A percentile compares a stretch with the other conserved stretches of the same genome.
Conservation (phyloP, 192 early-diverging fungal species). For the Backusella macrospora region DNA sequence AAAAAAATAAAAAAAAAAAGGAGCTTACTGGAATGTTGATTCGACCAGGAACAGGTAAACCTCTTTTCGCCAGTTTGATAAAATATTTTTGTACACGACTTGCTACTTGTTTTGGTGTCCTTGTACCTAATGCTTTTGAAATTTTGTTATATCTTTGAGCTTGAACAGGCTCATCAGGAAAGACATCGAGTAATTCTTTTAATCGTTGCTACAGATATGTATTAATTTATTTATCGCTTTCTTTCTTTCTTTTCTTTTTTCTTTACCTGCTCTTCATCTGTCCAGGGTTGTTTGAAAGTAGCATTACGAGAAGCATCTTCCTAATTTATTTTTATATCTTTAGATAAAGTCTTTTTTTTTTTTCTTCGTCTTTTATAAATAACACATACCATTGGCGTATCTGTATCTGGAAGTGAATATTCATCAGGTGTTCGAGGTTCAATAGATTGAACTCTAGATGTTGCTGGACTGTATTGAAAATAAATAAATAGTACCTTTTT, state of each 20-base stretch:
- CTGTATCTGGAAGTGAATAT: not conserved
- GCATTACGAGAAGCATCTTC: constrained; percentile 48
- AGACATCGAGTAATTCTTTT: constrained; percentile 62
- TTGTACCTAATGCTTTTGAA: constrained; percentile 66
- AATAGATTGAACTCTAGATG: constrained; percentile 13
- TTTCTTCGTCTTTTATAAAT: not conserved
- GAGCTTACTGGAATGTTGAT: constrained; percentile 53
- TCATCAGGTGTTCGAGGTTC: constrained; percentile 28
- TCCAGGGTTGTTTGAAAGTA: constrained; percentile 70
- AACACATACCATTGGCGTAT: not conserved
- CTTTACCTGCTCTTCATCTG: constrained; percentile 64
- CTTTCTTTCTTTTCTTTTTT: not conserved
- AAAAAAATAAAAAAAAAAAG: not conserved
- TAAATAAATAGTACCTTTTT: not conserved
- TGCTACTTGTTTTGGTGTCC: constrained; percentile 73
- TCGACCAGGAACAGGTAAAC: constrained; percentile 69
- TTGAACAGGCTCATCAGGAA: constrained; percentile 72
- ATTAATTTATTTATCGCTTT: not conserved
- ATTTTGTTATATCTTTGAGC: constrained; percentile 74
- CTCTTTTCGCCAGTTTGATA: constrained; percentile 74
- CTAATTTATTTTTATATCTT: not conserved
- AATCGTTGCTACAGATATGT: constrained; percentile 42
- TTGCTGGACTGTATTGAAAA: not conserved
- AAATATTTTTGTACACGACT: constrained; percentile 83
- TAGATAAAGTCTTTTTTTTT: not conserved